Percentiles rank a stretch among this genome's conserved stretches.
Conservation (phyloP, 805 yeast genomes). For the Candida pini region DNA sequence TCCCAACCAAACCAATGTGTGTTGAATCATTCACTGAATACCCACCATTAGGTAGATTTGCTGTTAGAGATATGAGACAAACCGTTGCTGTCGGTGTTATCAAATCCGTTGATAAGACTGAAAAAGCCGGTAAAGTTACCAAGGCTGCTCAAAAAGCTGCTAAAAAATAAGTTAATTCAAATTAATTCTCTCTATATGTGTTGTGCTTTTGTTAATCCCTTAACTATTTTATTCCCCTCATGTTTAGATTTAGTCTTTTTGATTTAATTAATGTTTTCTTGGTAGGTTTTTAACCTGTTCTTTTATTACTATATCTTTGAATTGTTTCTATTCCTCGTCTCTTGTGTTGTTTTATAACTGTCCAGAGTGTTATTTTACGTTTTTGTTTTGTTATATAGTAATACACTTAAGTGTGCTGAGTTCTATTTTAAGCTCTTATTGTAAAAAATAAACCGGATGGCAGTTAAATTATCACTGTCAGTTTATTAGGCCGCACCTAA, state of each 20-base stretch:
- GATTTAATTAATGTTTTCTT: slow-evolving; percentile 1
- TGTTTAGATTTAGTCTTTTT: neutral
- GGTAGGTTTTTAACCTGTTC: neutral
- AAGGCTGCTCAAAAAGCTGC: slow-evolving; percentile 88
- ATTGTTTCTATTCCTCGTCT: too few species aligned
- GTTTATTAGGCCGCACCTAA: too few species aligned
- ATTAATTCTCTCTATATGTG: slow-evolving; percentile 1
- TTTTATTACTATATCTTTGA: too few species aligned
- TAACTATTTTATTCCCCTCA: too few species aligned
- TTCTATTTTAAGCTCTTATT: too few species aligned
- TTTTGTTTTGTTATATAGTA: too few species aligned
- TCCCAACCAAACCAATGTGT: slow-evolving; percentile 88
- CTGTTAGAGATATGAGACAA: slow-evolving; percentile 99
- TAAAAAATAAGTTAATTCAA: slow-evolving; percentile 49
- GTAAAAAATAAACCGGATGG: too few species aligned
- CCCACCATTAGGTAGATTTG: slow-evolving; percentile 97
- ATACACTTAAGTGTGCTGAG: too few species aligned
- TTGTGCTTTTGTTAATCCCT: slow-evolving; percentile 3
- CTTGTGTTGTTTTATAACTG: too few species aligned
- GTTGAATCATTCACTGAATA: slow-evolving; percentile 91
- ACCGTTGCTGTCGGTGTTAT: slow-evolving; percentile 99
- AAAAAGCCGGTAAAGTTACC: slow-evolving; percentile 90
- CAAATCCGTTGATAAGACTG: slow-evolving; percentile 85
- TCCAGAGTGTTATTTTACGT: too few species aligned
- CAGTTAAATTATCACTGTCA: too few species aligned